phyloP scores from a whole-genome alignment of 495 filamentous ascomycete species.

The Polyplosphaeria fusca region DNA sequence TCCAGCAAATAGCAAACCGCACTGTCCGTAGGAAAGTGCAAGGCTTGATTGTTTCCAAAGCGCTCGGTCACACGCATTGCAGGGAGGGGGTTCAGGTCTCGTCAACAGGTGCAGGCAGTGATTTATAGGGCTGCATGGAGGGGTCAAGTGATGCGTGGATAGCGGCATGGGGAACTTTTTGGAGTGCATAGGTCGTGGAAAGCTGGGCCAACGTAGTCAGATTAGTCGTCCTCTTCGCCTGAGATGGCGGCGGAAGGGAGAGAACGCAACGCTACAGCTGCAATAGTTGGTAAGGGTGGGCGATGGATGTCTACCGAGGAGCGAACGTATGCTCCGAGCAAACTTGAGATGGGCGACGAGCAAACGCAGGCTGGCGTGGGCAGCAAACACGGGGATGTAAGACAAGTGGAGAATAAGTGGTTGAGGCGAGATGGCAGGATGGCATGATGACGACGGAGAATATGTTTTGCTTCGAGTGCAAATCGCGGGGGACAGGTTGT shows the following conservation, averaged over 20 bases:
- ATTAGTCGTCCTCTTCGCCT: neutral
- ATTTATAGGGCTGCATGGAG: neutral
- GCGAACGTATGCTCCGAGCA: neutral
- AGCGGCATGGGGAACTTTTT: neutral
- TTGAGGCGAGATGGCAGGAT: no score
- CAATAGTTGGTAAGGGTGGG: neutral
- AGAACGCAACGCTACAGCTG: neutral
- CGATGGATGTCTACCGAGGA: neutral
- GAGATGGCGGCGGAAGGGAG: no score
- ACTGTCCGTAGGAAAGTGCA: neutral
- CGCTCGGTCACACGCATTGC: constrained; percentile 19
- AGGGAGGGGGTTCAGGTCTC: neutral
- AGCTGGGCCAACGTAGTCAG: no score
- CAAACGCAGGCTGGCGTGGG: no score
- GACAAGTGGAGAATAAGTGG: no score
- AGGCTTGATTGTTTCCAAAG: constrained; percentile 1
- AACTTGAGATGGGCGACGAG: no score
- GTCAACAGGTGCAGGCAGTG: neutral
- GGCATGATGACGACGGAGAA: no score
- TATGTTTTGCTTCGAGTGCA: no score
- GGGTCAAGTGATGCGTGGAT: neutral
- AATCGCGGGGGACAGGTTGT: no score
- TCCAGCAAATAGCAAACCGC: constrained; percentile 20
- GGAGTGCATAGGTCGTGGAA: neutral
- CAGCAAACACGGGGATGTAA: no score